Conservation (phyloP, 805 yeast genomes). For the Wickerhamiella azyma region DNA sequence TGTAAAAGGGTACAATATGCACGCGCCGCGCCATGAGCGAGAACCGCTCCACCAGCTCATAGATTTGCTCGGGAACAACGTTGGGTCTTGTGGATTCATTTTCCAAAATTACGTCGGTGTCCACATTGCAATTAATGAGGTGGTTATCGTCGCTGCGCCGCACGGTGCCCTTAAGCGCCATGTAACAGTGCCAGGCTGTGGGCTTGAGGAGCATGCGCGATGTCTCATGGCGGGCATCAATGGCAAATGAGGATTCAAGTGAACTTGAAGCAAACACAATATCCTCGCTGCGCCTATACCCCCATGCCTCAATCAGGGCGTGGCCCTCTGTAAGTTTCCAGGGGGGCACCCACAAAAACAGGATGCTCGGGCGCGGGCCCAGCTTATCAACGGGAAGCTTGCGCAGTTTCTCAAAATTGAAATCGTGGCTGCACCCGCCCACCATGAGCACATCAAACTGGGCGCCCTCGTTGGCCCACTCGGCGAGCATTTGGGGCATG, state of each 20-base stretch:
- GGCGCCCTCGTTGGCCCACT: slow-evolving; percentile 46
- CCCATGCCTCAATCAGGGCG: slow-evolving; percentile 35
- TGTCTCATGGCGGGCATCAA: slow-evolving; percentile 28
- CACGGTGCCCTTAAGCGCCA: slow-evolving; percentile 93
- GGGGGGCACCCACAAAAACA: slow-evolving; percentile 80
- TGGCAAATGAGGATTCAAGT: slow-evolving; percentile 50
- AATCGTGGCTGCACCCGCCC: slow-evolving; percentile 66
- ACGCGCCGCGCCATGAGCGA: slow-evolving; percentile 68
- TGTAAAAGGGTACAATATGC: slow-evolving; percentile 67
- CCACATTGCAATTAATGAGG: slow-evolving; percentile 81
- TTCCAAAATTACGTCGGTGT: slow-evolving; percentile 76
- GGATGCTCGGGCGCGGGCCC: slow-evolving; percentile 72
- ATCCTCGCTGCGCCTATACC: slow-evolving; percentile 82
- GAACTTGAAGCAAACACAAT: slow-evolving; percentile 67
- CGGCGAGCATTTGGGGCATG: slow-evolving; percentile 42
- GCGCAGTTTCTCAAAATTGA: slow-evolving; percentile 45
- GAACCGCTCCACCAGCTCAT: slow-evolving; percentile 77
- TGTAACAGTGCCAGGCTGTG: slow-evolving; percentile 86
- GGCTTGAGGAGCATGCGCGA: slow-evolving; percentile 43
- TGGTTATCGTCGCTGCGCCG: slow-evolving; percentile 73
- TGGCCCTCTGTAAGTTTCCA: slow-evolving; percentile 48
- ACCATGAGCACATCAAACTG: slow-evolving; percentile 86
- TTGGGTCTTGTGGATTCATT: slow-evolving; percentile 19
- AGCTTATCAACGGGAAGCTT: slow-evolving; percentile 59
- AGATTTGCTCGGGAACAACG: slow-evolving; percentile 61